Evolutionary conservation across 106 monocot species (phyloP).

Genomic region (Triglochin maritima): DNA sequence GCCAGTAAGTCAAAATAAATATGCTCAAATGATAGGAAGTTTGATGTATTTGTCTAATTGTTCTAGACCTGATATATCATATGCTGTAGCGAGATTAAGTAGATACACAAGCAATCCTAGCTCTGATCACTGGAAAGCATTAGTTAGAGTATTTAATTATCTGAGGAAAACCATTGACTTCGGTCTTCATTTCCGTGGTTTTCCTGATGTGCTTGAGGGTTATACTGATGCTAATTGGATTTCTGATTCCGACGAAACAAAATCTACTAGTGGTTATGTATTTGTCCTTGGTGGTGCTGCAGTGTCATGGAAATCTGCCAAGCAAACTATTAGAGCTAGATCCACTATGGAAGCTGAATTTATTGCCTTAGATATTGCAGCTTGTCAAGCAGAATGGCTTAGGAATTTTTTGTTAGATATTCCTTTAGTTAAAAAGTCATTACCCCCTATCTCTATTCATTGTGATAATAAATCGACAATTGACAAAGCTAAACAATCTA

Average conservation of each 20-base stretch:
- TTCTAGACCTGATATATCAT: conserved; percentile 2
- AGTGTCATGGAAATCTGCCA: conserved; percentile 4
- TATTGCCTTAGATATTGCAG: conserved; percentile 1
- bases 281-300: conserved; percentile 2
- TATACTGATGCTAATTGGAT: conserved; percentile 16
- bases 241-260: conserved; percentile 3
- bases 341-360: conserved; percentile 4
- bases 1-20: not conserved
- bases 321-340: conserved; percentile 12
- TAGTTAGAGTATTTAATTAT: conserved; percentile 11
- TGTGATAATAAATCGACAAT: not conserved
- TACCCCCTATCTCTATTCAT: not conserved
- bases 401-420: not conserved
- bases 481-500: not conserved
- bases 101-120: conserved; percentile 5
- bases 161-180: conserved; percentile 3
- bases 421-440: not conserved
- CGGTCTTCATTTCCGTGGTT: conserved; percentile 3
- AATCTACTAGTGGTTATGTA: conserved; percentile 5
- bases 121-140: conserved; percentile 4
- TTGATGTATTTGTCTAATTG: conserved; percentile 5
- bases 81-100: conserved; percentile 14
- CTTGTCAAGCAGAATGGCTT: conserved; percentile 3
- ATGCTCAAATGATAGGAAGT: conserved; percentile 12
- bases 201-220: conserved; percentile 5